Conservation (phyloP, 2,329 filamentous ascomycete species). For the Cryphonectria naterciae region DNA sequence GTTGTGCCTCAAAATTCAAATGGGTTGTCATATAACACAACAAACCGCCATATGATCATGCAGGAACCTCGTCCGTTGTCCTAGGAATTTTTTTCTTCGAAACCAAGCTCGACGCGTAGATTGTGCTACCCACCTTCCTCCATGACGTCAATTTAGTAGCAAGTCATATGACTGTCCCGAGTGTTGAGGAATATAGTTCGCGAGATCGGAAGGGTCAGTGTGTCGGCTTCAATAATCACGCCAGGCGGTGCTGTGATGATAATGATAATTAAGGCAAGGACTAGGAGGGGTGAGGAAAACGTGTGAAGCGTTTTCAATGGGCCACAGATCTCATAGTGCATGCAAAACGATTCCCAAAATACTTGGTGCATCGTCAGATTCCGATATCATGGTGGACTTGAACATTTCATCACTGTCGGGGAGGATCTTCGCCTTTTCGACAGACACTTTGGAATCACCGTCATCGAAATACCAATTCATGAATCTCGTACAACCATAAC, state of each 20-base stretch:
- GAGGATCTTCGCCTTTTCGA: background rate
- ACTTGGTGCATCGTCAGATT: background rate
- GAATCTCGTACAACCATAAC: background rate
- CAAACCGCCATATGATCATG: background rate
- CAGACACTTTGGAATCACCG: background rate
- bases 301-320: background rate
- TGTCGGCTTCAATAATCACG: background rate
- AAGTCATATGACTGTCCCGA: background rate
- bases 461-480: background rate
- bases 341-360: background rate
- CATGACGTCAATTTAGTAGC: background rate
- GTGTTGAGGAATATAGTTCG: background rate
- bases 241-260: background rate
- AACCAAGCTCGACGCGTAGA: background rate
- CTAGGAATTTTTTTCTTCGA: no score
- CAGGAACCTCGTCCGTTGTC: background rate
- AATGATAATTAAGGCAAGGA: background rate
- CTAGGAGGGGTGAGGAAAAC: background rate
- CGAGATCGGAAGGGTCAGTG: background rate
- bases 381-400: background rate
- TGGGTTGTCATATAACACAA: constrained; percentile 5
- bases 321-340: background rate
- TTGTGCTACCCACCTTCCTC: background rate
- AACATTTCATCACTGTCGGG: background rate
- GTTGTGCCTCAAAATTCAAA: background rate